Conservation (phyloP, 805 yeast genomes). For the Pichia heedii region DNA sequence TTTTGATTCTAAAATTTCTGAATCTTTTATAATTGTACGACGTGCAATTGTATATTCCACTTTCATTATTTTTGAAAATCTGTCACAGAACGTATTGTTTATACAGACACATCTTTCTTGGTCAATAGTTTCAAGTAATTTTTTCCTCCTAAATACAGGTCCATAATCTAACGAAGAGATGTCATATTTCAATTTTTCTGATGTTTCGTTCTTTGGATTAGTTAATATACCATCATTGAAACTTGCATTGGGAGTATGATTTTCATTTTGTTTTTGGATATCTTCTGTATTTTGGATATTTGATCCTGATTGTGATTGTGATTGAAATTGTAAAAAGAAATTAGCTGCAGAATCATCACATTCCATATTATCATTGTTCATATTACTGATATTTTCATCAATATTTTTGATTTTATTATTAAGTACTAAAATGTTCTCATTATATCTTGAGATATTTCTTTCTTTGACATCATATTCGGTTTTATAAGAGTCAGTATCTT, state of each 20-base stretch:
- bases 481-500: not conserved
- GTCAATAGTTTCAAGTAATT: constrained; percentile 32
- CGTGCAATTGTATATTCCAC: constrained; percentile 39
- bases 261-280: not conserved
- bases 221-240: not conserved
- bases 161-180: constrained; percentile 18
- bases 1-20: constrained; percentile 26
- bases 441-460: not conserved
- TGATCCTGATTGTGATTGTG: not conserved
- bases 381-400: not conserved
- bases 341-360: not conserved
- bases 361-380: not conserved
- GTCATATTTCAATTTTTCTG: not conserved
- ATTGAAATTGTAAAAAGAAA: not conserved
- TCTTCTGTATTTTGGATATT: not conserved
- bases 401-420: not conserved
- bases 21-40: constrained; percentile 42
- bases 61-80: constrained; percentile 33
- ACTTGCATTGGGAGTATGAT: not conserved
- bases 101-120: constrained; percentile 38
- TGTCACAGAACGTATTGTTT: constrained; percentile 32
- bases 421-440: constrained; percentile 3
- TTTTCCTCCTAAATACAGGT: constrained; percentile 18
- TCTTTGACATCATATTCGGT: not conserved
- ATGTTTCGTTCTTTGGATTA: not conserved